Conservation (phyloP, 805 yeast species). For the Yamadazyma sp. region DNA sequence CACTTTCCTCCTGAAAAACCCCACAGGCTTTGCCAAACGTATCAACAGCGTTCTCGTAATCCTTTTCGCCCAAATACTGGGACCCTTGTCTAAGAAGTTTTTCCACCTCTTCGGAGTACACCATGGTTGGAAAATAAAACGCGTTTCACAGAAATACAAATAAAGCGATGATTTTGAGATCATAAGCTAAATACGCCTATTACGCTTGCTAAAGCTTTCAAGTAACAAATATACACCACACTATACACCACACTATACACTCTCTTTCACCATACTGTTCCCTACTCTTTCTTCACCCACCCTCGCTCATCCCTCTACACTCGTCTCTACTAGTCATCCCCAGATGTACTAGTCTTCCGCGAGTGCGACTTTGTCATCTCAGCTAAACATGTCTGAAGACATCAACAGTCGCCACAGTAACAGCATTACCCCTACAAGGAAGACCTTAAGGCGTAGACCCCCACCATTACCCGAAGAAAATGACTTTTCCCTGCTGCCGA, state of each 20-base stretch:
- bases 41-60: conserved; percentile 68
- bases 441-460: conserved; percentile 26
- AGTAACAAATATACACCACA: background rate
- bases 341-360: background rate
- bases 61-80: conserved; percentile 59
- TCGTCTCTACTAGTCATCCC: no score
- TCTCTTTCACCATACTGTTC: background rate
- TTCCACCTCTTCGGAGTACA: conserved; percentile 44
- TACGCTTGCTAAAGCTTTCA: no score
- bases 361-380: background rate
- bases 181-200: no score
- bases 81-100: conserved; percentile 61
- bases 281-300: background rate
- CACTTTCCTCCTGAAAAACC: conserved; percentile 43
- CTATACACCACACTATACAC: no score
- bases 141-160: no score
- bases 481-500: no score
- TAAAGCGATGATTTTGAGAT: no score
- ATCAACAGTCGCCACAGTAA: background rate
- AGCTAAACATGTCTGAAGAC: conserved; percentile 3
- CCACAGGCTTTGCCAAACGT: conserved; percentile 75
- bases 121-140: conserved; percentile 15
- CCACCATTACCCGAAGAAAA: no score
- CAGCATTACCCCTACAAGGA: conserved; percentile 6
- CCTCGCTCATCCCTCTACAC: background rate